Evolutionary conservation across 140 eudicot species (phyloP), one percentile per base, ranked within the genome.

Genomic region (Bidens hawaiensis): DNA sequence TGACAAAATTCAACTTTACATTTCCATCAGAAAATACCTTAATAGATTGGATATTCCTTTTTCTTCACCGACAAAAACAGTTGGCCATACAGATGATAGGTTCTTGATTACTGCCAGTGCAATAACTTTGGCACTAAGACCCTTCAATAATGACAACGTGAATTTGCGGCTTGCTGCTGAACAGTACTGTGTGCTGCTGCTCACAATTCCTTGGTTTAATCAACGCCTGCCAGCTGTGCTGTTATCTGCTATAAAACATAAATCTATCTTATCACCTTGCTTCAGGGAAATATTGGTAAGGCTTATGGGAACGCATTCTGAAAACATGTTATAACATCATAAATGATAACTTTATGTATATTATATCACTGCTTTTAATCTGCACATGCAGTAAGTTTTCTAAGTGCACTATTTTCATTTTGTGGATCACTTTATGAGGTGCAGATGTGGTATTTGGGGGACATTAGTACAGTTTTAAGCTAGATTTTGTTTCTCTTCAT

Each of bases 151-250:
- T 41, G 65, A 74, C 14, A 76, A 75, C 47, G 22, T 41, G 61
- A 79, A 77, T 36, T 51, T 77, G 73, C 77, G 72, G 64, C 53
- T 62, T 65, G 95, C 89, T 73, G 79, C 84, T 34, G 87, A 85
- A 65, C 89, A 82, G 55, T 84, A 79, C 63, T 87, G 89, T 50
- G 76, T 80, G 57, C 76, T 66, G 62, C 64, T 91, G 45, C 89
- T 91, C 42, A 79, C 98, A 36, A 74, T 91, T 13, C 98, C 98
- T n/a, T 87, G 89, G 95, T 71, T 91, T 64, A 81, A 81, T 75
- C 96, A 84, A 71, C 93, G 93, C 24, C 75, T 91, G 58, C 98
- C 98, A 45, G 73, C 82, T 15, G 73, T 84, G 47, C 86, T 91
- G 21, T 64, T 85, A 40, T 83, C 96, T 64, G 91, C 98, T 56